Evolutionary conservation across 2,329 filamentous ascomycete species (phyloP).

Genomic region (Zasmidium angulare): DNA sequence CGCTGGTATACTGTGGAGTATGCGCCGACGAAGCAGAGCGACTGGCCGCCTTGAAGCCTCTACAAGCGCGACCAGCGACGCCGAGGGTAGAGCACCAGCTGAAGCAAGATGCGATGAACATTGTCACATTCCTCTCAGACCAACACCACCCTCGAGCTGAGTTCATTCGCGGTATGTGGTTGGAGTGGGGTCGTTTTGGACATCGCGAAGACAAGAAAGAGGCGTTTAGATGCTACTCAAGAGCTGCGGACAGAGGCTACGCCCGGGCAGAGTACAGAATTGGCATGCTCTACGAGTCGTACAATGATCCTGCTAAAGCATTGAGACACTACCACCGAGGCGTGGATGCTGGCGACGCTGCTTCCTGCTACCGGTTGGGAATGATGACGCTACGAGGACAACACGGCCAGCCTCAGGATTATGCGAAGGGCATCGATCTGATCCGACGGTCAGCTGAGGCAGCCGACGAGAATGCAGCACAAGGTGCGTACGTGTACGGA

Average conservation of each 20-base stretch:
- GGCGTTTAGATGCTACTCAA: conserved; percentile 81
- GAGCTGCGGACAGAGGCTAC: conserved; percentile 83
- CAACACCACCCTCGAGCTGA: conserved; percentile 92
- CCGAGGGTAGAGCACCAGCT: conserved; percentile 88
- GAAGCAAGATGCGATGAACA: conserved; percentile 83
- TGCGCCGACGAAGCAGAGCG: conserved; percentile 74
- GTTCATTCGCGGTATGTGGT: conserved; percentile 94
- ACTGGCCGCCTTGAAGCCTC: conserved; percentile 51
- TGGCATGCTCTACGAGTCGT: conserved; percentile 96
- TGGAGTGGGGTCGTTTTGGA: conserved; percentile 96
- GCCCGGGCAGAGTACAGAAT: conserved; percentile 91
- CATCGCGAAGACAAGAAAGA: conserved; percentile 90
- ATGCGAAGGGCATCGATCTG: conserved; percentile 71
- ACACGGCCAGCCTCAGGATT: conserved; percentile 85
- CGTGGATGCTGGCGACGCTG: conserved; percentile 78
- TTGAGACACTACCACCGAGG: conserved; percentile 87
- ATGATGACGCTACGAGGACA: conserved; percentile 98
- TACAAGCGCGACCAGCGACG: conserved; percentile 64
- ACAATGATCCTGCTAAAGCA: conserved; percentile 87
- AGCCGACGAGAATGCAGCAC: conserved; percentile 93
- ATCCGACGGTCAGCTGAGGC: conserved; percentile 80
- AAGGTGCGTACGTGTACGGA: conserved; percentile 84
- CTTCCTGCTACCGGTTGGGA: conserved; percentile 80
- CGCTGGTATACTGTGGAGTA: conserved; percentile 83
- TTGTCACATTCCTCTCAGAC: conserved; percentile 83